Percentiles rank a stretch among this genome's conserved stretches.
phyloP scores from a whole-genome alignment of 2,329 filamentous ascomycete genomes.

The Sporothrix inflata region DNA sequence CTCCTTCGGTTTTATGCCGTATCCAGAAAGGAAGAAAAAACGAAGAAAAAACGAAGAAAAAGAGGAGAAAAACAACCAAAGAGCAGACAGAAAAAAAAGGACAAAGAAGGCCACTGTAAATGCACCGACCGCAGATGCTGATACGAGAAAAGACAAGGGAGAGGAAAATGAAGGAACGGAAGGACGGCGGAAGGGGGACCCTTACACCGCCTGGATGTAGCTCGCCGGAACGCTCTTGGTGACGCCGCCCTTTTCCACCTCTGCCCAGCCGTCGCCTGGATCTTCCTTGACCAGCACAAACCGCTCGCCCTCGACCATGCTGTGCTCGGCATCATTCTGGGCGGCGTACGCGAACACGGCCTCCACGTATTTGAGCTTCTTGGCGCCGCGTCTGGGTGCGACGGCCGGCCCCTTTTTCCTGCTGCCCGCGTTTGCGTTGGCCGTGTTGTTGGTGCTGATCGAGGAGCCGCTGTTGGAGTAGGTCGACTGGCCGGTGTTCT shows the following conservation, averaged over 20 bases:
- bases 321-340: constrained; percentile 83
- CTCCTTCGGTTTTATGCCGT: neutral
- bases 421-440: constrained; percentile 39
- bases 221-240: constrained; percentile 91
- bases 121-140: constrained; percentile 11
- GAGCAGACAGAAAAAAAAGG: neutral
- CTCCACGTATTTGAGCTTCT: constrained; percentile 92
- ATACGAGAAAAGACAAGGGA: neutral
- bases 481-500: constrained; percentile 57
- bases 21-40: neutral
- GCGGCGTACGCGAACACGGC: constrained; percentile 91
- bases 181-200: neutral
- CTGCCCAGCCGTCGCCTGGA: constrained; percentile 91
- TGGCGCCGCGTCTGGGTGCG: constrained; percentile 85
- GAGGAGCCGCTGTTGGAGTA: constrained; percentile 80
- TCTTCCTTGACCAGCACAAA: constrained; percentile 90
- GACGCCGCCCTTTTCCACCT: constrained; percentile 88
- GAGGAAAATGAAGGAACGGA: neutral
- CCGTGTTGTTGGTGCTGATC: constrained; percentile 46
- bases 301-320: constrained; percentile 85
- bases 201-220: constrained; percentile 77
- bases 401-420: constrained; percentile 94
- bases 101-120: neutral
- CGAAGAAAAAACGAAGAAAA: neutral
- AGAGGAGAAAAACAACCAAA: neutral